A percentile compares a stretch with the other conserved stretches of the same genome.
Conservation (phyloP, 495 filamentous ascomycete genomes). For the Penicillium argentinense region DNA sequence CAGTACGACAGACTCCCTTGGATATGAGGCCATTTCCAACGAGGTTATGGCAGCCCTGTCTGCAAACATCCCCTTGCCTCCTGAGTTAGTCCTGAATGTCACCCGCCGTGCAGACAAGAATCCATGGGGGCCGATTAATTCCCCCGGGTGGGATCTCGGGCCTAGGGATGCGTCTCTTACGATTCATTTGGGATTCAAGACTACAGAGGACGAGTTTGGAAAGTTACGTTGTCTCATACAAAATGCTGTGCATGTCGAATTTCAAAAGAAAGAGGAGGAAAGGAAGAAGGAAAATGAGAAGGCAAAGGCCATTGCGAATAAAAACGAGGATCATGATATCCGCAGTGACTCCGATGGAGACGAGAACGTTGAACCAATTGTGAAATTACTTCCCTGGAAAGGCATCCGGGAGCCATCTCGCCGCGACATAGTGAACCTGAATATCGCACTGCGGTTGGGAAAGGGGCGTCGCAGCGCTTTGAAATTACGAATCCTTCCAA, state of each 20-base stretch:
- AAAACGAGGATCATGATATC: background rate
- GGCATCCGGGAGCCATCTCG: background rate
- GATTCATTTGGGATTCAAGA: constrained; percentile 9
- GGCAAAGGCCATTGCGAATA: background rate
- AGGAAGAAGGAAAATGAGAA: background rate
- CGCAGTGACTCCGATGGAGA: background rate
- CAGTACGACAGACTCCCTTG: background rate
- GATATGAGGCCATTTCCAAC: background rate
- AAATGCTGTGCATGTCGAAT: background rate
- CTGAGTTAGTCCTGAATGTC: background rate
- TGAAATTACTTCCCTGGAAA: constrained; percentile 10
- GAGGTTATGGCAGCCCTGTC: background rate
- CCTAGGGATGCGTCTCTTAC: background rate
- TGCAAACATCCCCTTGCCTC: background rate
- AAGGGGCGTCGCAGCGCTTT: no score
- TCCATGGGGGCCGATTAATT: background rate
- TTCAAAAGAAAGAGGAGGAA: background rate
- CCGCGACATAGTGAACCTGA: background rate
- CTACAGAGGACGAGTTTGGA: constrained; percentile 1
- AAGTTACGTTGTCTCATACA: background rate
- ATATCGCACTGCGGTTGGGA: no score
- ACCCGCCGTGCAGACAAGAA: background rate
- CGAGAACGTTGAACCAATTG: background rate
- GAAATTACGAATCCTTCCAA: background rate
- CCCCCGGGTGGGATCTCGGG: background rate